phyloP scores from a whole-genome alignment of 148 eudicot genomes.

The Arbutus unedo region DNA sequence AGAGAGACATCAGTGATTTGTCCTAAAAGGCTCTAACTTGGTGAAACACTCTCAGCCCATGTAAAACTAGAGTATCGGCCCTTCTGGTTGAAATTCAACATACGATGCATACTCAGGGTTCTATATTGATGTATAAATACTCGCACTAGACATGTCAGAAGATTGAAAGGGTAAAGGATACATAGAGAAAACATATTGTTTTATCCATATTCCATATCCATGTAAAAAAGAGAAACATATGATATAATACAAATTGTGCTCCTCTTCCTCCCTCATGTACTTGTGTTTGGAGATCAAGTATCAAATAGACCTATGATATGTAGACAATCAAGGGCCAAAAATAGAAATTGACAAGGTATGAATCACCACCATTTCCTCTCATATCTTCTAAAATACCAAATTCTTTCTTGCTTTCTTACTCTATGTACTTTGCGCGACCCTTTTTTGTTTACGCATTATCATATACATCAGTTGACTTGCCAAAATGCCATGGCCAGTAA shows the following conservation, averaged over 20 bases:
- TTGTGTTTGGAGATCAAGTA: not conserved
- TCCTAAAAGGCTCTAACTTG: not conserved
- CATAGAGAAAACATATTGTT: slow-evolving; percentile 4
- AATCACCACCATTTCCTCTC: not conserved
- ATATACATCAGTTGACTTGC: not conserved
- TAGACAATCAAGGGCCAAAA: slow-evolving; percentile 1
- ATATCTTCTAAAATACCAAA: not conserved
- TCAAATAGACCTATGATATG: not conserved
- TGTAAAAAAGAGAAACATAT: not conserved
- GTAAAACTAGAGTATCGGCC: not conserved
- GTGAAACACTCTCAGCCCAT: not conserved
- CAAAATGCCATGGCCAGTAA: not conserved
- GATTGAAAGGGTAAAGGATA: not conserved
- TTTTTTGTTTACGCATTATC: not conserved
- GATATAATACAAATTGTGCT: not conserved
- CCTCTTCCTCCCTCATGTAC: not conserved
- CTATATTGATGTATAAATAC: not conserved
- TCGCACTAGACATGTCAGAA: not conserved
- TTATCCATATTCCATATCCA: not conserved
- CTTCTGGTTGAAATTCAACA: not conserved
- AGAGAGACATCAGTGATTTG: not conserved
- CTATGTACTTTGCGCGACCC: not conserved
- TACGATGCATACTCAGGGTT: not conserved
- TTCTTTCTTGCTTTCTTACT: not conserved
- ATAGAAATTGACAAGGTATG: not conserved